Evolutionary conservation across 495 filamentous ascomycete genomes (phyloP).

Genomic region (Aspergillus steynii): DNA sequence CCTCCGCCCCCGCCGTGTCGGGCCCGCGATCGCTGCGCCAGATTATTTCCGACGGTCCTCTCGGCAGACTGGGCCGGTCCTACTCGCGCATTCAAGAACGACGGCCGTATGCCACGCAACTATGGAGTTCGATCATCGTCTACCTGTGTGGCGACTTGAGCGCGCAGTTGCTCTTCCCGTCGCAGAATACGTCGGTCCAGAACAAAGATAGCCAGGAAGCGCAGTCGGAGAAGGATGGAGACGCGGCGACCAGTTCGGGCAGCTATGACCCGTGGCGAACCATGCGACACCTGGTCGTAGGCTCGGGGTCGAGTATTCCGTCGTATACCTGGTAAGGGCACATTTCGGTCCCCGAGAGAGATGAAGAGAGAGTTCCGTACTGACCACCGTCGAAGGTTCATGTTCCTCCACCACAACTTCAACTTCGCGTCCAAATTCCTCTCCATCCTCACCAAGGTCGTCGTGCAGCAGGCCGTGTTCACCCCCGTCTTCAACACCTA

Average conservation of each 20-base stretch:
- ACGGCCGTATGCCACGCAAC: conserved; percentile 75
- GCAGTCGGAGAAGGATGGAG: conserved; percentile 12
- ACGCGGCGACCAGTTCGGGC: conserved; percentile 28
- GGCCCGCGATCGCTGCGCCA: conserved; percentile 59
- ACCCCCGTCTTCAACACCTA: conserved; percentile 87
- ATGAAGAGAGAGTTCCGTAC: not conserved
- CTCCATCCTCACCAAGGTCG: conserved; percentile 72
- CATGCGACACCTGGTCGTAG: conserved; percentile 69
- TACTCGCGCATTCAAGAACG: conserved; percentile 70
- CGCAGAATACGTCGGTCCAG: conserved; percentile 20
- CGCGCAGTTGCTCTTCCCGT: conserved; percentile 63
- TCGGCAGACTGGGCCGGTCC: conserved; percentile 39
- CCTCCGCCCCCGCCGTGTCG: conserved; percentile 37
- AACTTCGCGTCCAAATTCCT: conserved; percentile 73
- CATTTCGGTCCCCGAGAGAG: too few relatives aligned
- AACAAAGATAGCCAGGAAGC: conserved; percentile 2
- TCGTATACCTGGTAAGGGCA: conserved; percentile 69
- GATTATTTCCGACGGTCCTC: conserved; percentile 56
- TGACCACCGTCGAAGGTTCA: conserved; percentile 57
- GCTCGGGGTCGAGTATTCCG: conserved; percentile 69
- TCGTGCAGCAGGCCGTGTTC: conserved; percentile 79
- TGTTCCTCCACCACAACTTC: conserved; percentile 76
- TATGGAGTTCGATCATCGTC: conserved; percentile 71
- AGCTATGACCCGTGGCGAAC: conserved; percentile 73
- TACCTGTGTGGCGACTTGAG: conserved; percentile 79